Evolutionary conservation across 2,329 filamentous ascomycete genomes (phyloP).

Genomic region (Diaporthe citriasiana): DNA sequence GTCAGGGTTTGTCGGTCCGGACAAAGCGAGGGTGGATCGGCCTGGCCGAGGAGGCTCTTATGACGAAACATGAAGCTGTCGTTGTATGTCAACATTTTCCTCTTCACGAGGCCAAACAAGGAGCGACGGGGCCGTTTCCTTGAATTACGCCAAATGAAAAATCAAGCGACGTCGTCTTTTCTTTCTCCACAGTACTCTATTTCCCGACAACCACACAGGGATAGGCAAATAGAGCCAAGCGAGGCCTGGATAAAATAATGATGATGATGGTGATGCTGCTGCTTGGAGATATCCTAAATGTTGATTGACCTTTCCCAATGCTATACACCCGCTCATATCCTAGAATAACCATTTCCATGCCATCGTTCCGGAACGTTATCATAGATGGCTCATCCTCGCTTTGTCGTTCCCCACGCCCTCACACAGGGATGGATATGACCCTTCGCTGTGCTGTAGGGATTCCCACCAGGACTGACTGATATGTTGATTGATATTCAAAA

Average conservation of each 20-base stretch:
- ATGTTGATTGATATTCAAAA: not conserved
- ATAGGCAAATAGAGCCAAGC: not conserved
- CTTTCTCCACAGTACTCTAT: not conserved
- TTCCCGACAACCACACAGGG: not conserved
- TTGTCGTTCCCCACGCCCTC: not conserved
- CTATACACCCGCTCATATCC: conserved; percentile 33
- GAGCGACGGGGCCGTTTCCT: conserved; percentile 34
- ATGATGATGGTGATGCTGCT: conserved; percentile 7
- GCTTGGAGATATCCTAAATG: conserved; percentile 23
- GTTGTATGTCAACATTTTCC: conserved; percentile 20
- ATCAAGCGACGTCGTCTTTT: conserved; percentile 4
- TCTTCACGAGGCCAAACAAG: not conserved
- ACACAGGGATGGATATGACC: not conserved
- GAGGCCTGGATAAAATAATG: not conserved
- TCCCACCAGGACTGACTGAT: not conserved
- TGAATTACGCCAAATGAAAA: not conserved
- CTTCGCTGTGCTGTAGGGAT: not conserved
- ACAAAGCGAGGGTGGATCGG: conserved; percentile 11
- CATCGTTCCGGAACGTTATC: conserved; percentile 7
- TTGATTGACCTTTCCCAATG: conserved; percentile 30
- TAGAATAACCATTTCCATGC: conserved; percentile 22
- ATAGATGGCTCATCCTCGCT: conserved; percentile 8
- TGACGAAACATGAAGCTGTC: conserved; percentile 10
- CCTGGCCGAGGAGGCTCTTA: conserved; percentile 7
- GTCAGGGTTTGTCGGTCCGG: conserved; percentile 6